A percentile compares a stretch with the other conserved stretches of the same genome.
Evolutionary conservation across 106 monocot genomes (phyloP).

Genomic region (Allium fistulosum): DNA sequence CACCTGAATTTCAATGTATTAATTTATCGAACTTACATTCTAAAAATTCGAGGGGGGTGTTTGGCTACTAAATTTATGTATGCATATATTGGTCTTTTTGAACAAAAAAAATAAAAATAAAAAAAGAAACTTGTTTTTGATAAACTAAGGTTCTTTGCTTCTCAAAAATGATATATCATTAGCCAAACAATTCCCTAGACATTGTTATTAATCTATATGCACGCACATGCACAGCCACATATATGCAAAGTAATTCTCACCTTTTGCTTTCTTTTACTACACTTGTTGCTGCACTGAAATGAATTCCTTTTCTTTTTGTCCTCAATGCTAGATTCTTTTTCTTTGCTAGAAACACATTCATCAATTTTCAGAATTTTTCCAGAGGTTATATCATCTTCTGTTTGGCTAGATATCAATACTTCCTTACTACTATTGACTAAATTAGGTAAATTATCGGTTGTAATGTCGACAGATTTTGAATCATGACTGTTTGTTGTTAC

Average conservation of each 20-base stretch:
- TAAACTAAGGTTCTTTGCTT: too few species aligned
- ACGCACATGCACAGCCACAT: too few species aligned
- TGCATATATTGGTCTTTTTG: too few species aligned
- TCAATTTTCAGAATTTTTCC: slow-evolving; percentile 20
- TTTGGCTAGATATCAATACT: neutral
- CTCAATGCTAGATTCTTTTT: slow-evolving; percentile 3
- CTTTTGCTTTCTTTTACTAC: slow-evolving; percentile 52
- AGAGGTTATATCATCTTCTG: slow-evolving; percentile 42
- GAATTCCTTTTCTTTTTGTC: slow-evolving; percentile 32
- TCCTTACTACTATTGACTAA: slow-evolving; percentile 8
- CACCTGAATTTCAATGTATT: slow-evolving; percentile 28
- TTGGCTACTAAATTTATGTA: too few species aligned
- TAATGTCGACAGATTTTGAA: slow-evolving; percentile 44
- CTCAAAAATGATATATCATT: too few species aligned
- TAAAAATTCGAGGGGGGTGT: too few species aligned
- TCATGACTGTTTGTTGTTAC: slow-evolving; percentile 20
- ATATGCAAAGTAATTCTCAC: slow-evolving; percentile 8
- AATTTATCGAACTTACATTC: too few species aligned
- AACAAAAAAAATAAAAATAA: neutral
- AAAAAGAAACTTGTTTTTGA: neutral
- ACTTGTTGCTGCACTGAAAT: slow-evolving; percentile 8
- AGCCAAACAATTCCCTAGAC: too few species aligned
- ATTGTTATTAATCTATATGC: too few species aligned
- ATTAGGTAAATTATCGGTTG: slow-evolving; percentile 21
- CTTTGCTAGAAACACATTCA: slow-evolving; percentile 20